These are phyloP conservation scores for Fusarium dimerum DNA, from an alignment of 2,329 filamentous ascomycete species.

Conservation along the genomic window DNA sequence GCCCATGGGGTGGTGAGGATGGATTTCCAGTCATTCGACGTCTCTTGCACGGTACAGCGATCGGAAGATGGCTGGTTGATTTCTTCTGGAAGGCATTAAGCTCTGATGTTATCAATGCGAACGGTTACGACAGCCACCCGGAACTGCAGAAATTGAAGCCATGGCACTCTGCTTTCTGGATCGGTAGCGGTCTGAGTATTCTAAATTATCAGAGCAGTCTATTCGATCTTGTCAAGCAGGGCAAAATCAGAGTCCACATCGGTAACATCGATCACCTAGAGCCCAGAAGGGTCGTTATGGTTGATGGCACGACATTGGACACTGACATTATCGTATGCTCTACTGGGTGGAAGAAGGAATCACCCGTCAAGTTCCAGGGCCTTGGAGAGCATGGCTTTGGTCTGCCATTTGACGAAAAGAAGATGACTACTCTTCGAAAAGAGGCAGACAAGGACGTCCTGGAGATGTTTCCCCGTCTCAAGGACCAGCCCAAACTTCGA, in stretches of 20 bases:
- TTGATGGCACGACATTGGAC: conserved; percentile 40
- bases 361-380: conserved; percentile 43
- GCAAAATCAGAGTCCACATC: conserved; percentile 48
- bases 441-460: conserved; percentile 21
- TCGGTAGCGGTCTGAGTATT: conserved; percentile 53
- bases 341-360: conserved; percentile 53
- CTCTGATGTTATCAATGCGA: conserved; percentile 46
- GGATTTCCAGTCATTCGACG: conserved; percentile 49
- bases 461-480: conserved; percentile 18
- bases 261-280: conserved; percentile 47
- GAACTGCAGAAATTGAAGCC: conserved; percentile 43
- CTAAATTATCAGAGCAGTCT: conserved; percentile 53
- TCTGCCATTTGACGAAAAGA: conserved; percentile 9
- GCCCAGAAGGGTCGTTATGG: conserved; percentile 41
- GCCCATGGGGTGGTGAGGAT: conserved; percentile 61
- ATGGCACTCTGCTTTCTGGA: conserved; percentile 45
- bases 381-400: conserved; percentile 15
- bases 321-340: conserved; percentile 51
- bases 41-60: conserved; percentile 51
- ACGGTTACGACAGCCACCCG: conserved; percentile 46
- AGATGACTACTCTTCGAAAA: conserved; percentile 8
- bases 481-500: conserved; percentile 21
- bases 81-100: conserved; percentile 51
- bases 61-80: conserved; percentile 49
- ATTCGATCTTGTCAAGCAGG: conserved; percentile 51